Percentiles rank a stretch among this genome's conserved stretches.
These are phyloP conservation scores for Arthrinium phaeospermum DNA, from an alignment of 2,329 filamentous ascomycete species.

Conservation along the genomic window DNA sequence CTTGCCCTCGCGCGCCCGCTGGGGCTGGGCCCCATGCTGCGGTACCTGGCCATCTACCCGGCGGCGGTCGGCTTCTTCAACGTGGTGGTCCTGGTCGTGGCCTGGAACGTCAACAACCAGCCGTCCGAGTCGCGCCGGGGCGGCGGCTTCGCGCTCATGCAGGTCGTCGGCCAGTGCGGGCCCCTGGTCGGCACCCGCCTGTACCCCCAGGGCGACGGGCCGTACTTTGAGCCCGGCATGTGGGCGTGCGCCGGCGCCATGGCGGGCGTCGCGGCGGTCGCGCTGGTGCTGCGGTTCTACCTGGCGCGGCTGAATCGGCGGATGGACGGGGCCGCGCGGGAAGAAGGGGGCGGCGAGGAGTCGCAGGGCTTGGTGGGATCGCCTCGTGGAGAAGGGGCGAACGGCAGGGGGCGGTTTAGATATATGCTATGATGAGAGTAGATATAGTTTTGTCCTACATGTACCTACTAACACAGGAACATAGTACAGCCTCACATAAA, in stretches of 20 bases:
- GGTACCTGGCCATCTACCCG: constrained; percentile 80
- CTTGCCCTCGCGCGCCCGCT: constrained; percentile 63
- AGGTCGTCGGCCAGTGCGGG: constrained; percentile 81
- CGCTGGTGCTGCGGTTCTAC: constrained; percentile 58
- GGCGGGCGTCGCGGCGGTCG: constrained; percentile 63
- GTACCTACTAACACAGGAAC: neutral
- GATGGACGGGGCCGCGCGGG: constrained; percentile 39
- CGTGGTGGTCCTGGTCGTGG: constrained; percentile 82
- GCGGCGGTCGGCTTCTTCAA: constrained; percentile 83
- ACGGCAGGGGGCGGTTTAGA: constrained; percentile 20
- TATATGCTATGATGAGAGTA: constrained; percentile 23
- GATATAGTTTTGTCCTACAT: neutral
- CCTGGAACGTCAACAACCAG: constrained; percentile 91
- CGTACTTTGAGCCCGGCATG: constrained; percentile 70
- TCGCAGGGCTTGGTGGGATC: constrained; percentile 23
- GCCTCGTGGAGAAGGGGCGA: neutral
- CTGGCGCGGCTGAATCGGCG: constrained; percentile 57
- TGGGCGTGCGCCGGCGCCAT: constrained; percentile 66
- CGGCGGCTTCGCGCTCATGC: constrained; percentile 79
- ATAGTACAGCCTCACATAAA: neutral
- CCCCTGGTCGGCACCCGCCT: constrained; percentile 72
- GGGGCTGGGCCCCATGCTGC: constrained; percentile 50
- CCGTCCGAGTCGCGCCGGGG: constrained; percentile 71
- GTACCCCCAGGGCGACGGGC: constrained; percentile 65
- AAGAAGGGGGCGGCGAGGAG: constrained; percentile 24